Conservation (phyloP, 75 land plant genomes). For the Cryptomeria japonica region DNA sequence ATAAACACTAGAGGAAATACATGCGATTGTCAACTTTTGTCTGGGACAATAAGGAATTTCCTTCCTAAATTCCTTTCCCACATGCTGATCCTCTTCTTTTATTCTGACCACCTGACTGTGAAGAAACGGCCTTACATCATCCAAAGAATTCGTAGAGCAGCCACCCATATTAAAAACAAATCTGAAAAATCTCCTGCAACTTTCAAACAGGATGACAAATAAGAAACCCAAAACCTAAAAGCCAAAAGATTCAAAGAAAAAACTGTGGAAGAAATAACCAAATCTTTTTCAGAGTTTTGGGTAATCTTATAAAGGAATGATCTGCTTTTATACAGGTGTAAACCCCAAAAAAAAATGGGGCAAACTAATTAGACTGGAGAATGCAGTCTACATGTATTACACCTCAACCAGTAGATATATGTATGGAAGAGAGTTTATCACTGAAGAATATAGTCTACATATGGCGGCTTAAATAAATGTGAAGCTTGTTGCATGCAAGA, state of each 20-base stretch:
- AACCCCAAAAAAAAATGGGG: no score
- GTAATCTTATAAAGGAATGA: background rate
- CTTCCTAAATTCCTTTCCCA: background rate
- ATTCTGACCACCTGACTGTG: background rate
- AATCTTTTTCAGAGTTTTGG: background rate
- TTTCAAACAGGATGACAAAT: no score
- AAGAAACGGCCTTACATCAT: background rate
- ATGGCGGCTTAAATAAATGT: no score
- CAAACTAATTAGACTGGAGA: no score
- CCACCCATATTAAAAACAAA: background rate
- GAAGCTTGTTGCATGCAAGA: no score
- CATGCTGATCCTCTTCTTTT: constrained; percentile 1
- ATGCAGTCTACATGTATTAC: no score
- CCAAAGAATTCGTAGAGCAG: background rate
- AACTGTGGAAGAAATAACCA: background rate
- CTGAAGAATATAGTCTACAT: no score
- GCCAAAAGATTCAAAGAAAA: background rate
- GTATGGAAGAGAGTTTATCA: no score
- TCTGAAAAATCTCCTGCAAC: no score
- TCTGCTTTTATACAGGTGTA: background rate
- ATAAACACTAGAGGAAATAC: background rate
- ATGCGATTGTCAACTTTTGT: background rate
- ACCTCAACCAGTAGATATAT: no score
- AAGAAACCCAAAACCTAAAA: background rate
- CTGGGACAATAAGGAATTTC: background rate